Evolutionary conservation across 1,139 yeast genomes (phyloP), one percentile per base, ranked within the genome.

Genomic region (Yamadazyma mexicana): DNA sequence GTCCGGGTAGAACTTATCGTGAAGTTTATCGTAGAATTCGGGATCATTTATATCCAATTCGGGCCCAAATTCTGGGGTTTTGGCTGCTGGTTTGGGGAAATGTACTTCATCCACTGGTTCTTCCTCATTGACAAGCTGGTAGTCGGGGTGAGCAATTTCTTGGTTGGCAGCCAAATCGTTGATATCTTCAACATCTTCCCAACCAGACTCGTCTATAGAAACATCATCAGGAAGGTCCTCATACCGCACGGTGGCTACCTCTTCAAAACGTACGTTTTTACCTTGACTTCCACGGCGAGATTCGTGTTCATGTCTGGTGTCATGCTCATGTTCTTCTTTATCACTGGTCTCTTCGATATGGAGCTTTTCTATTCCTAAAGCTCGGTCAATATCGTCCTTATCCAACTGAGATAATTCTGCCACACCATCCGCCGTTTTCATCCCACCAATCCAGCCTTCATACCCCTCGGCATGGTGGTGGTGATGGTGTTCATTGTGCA

Each of bases 1-100:
- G 50, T 88, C 89, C 0, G 99, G 97, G 60, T 81, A 92, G 62
- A 83, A 94, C 55, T 87, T 87, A 30, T 80, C 84, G 54, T 89
- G 95, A 42, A 94, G 65, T 51, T 87, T 84, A 33, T 83, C 82
- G 48, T 81, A 77, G 56, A 89, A 91, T 15, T 82, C 75, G 1
- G 95, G 92, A 58, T 84, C 95, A 54, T 85, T 68, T 10, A 85
- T 55, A 48, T 83, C 87, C 27, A 85, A 53, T 6, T 68, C 70
- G 11, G 62, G 62, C 1, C 53, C 53, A 5, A 49, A 47, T 2
- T 49, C 48, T 18, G 9, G 4, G 2, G 33, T 28, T 7, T 39
- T 24, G 8, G 31, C 29, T 5, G 52, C 49, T 1, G 86, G 84
- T 38, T 73, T 77, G 3, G 85, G 78, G 54, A 87, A 87, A 59